Conservation (phyloP, 805 yeast species). For the Cyberlindnera maritima region DNA sequence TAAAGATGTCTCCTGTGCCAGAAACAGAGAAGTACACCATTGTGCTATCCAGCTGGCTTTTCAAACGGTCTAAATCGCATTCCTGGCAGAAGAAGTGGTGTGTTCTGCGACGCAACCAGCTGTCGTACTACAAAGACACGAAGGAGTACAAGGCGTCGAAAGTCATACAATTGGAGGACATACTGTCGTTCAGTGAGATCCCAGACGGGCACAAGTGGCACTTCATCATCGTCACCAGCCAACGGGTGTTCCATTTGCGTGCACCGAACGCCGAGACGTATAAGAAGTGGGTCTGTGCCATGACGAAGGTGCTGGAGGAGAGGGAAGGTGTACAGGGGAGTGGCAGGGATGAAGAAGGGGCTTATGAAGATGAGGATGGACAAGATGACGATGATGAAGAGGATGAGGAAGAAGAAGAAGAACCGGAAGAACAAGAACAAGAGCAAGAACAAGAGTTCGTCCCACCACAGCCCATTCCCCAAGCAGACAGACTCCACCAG, state of each 20-base stretch:
- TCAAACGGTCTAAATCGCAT: conserved; percentile 33
- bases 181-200: conserved; percentile 20
- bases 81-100: conserved; percentile 41
- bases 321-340: neutral
- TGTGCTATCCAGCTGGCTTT: conserved; percentile 28
- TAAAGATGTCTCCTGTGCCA: neutral
- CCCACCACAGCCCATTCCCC: neutral
- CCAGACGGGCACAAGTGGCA: conserved; percentile 22
- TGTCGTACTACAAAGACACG: conserved; percentile 38
- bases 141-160: conserved; percentile 36
- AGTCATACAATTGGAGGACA: conserved; percentile 28
- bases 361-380: neutral
- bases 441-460: too few species aligned
- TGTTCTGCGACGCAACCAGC: conserved; percentile 36
- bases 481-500: neutral
- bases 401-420: neutral
- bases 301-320: conserved; percentile 18
- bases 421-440: too few species aligned
- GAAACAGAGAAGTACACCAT: conserved; percentile 1
- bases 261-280: conserved; percentile 22
- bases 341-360: neutral
- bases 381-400: neutral
- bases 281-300: conserved; percentile 19
- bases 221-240: conserved; percentile 24
- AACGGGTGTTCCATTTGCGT: conserved; percentile 23